Evolutionary conservation across 2,329 filamentous ascomycete species (phyloP), one percentile per base, ranked within the genome.

Genomic region (Didymella pomorum): DNA sequence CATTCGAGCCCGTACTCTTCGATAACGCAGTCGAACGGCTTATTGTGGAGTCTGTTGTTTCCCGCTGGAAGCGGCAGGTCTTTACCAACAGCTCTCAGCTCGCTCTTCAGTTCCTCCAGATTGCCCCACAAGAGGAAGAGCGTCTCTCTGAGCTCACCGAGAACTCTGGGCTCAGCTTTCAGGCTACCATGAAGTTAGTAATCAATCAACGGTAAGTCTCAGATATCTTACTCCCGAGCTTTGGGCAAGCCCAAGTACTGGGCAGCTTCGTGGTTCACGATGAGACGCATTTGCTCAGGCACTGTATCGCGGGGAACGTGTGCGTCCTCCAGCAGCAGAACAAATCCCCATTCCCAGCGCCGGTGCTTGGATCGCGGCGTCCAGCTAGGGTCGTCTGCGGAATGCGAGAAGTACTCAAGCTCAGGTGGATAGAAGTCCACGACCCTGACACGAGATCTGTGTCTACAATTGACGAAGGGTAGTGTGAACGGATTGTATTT

Each of bases 121-220:
- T 97, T 86, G 1, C 94, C 94, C 93, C 94, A 98, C 1, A 97
- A 81, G 33, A 86, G 79, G 71, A 89, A 94, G 54, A 97, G 80
- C 66, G 85, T 88, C 65, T 96, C 86, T 49, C 86, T 84, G 4
- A 97, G 78, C 7, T 74, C 62, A 3, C 68, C 72, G 1, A 95
- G 78, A 1, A 78, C 69, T 0, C 74, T 50, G 2, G 76, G 66
- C 43, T 64, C 89, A n/a, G 76, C 71, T 20, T 82, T 83, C 31
- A 97, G 81, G 73, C 87, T 87, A 42, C 12, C 21, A n/a, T 9
- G 37, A 20, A 26, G 44, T 69, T 28, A 71, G 61, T 41, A 18
- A 18, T 18, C 23, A n/a, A n/a, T n/a, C n/a, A n/a, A n/a, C n/a
- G n/a, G n/a, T n/a, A n/a, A n/a, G n/a, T n/a, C n/a, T n/a, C n/a